These are phyloP conservation scores for Microsporum canis DNA, from an alignment of 2,329 filamentous ascomycete genomes.

Conservation along the genomic window DNA sequence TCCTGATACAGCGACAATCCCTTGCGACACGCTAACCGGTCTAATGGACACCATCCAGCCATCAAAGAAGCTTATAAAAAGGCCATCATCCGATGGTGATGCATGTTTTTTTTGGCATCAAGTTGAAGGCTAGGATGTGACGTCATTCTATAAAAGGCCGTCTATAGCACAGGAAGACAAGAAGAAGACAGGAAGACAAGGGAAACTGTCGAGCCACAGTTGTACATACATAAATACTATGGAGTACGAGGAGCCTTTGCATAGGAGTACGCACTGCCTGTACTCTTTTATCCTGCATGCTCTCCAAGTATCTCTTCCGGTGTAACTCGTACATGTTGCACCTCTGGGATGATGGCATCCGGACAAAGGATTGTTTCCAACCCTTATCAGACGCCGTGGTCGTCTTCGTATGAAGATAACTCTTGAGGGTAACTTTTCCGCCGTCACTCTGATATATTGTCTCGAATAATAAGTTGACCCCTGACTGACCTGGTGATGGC, in stretches of 20 bases:
- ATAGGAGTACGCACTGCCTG: too few relatives aligned
- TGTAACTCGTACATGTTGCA: neutral
- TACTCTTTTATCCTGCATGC: neutral
- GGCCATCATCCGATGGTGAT: too few relatives aligned
- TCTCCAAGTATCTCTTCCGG: neutral
- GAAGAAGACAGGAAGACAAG: neutral
- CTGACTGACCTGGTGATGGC: neutral
- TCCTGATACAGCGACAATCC: neutral
- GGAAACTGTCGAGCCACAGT: neutral
- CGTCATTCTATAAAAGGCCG: neutral
- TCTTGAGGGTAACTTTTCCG: neutral
- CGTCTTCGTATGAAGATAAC: neutral
- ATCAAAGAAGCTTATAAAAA: too few relatives aligned
- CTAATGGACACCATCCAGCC: too few relatives aligned
- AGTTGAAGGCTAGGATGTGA: neutral
- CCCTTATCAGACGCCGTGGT: neutral
- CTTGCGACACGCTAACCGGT: too few relatives aligned
- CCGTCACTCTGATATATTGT: neutral
- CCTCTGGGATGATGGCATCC: neutral
- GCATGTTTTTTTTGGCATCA: too few relatives aligned
- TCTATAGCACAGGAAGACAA: neutral
- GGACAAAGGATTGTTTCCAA: neutral
- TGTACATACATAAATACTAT: neutral
- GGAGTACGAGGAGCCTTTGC: neutral
- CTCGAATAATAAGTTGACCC: neutral